Evolutionary conservation across 2,329 filamentous ascomycete species (phyloP), one percentile per base, ranked within the genome.

Genomic region (Colletotrichum abscissum): DNA sequence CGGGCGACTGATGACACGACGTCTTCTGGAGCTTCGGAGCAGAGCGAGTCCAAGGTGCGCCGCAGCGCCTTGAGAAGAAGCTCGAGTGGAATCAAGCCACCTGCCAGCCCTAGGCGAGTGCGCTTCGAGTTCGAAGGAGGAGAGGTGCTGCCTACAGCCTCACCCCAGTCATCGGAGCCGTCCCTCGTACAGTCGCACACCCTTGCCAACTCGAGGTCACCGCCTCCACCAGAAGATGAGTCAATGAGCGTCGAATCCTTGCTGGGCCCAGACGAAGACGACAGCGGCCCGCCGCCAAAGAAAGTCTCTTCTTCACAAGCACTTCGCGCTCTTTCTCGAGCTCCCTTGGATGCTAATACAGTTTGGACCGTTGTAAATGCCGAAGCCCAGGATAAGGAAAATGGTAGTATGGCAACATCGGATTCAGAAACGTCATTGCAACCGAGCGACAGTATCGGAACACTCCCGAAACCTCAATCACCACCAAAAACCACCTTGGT

Each of bases 111-210:
- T n/a, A 86, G 90, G 35, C 86, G 89, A 72, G 91, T 92, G 69
- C 89, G 91, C 60, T 92, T 92, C 75, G 87, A 91, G 49, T 87
- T 92, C 58, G 86, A 87, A 78, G 90, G 90, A 66, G 83, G 86
- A 75, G 89, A 92, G 77, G 89, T 92, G 46, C 81, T 91, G 70
- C 89, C 90, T 24, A 91, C 90, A 58, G 83, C 86, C 30, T 91
- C 89, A 26, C 90, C 90, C 59, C 84, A 86, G 74, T 75, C 79
- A 68, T 76, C 82, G 68, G 79, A 82, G 73, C 76, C 80, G 77
- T 76, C 83, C 79, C 14, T 78, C 78, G 67, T 76, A 74, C 76
- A 76, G 74, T 75, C 72, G 59, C 77, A 74, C 69, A 74, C 75
- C 63, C 77, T 76, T 65, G 75, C 55, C 59, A 78, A 35, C 35